Percentiles rank a stretch among this genome's conserved stretches.
Evolutionary conservation across 352 stramenopile genomes (phyloP).

Genomic region (Aphanomyces invadans): DNA sequence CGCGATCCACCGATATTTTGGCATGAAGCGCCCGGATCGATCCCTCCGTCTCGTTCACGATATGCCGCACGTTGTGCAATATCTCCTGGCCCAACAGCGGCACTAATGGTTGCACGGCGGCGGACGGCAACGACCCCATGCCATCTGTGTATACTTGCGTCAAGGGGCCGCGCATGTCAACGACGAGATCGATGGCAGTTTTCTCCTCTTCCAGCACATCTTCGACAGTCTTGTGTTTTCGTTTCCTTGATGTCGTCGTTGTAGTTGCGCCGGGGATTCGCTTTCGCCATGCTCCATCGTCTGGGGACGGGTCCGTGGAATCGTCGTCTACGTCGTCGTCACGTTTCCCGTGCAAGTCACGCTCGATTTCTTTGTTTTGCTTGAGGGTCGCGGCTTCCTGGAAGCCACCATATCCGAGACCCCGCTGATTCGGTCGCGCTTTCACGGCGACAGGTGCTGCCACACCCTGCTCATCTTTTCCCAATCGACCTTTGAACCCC

Average conservation of each 20-base stretch:
- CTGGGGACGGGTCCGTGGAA: constrained; percentile 34
- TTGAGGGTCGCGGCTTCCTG: constrained; percentile 89
- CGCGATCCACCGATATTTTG: constrained; percentile 8
- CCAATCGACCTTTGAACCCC: constrained; percentile 91
- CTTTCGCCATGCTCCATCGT: constrained; percentile 78
- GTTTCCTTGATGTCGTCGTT: constrained; percentile 33
- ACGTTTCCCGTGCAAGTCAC: constrained; percentile 79
- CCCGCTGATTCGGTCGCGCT: constrained; percentile 86
- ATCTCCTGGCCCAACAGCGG: constrained; percentile 86
- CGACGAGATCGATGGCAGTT: constrained; percentile 43
- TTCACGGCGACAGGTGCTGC: constrained; percentile 91
- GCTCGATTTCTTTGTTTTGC: constrained; percentile 88
- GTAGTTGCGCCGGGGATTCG: constrained; percentile 46
- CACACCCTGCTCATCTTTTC: constrained; percentile 89
- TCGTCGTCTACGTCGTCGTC: constrained; percentile 31
- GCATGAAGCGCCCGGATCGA: constrained; percentile 48
- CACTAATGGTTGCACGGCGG: constrained; percentile 2
- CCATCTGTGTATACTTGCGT: constrained; percentile 62
- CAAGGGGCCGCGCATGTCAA: constrained; percentile 85
- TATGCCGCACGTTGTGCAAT: constrained; percentile 86
- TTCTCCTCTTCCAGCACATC: constrained; percentile 23
- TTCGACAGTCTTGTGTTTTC: constrained; percentile 31
- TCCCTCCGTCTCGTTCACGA: constrained; percentile 77
- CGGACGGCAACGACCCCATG: constrained; percentile 8
- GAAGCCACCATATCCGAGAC: constrained; percentile 89